A percentile compares a stretch with the other conserved stretches of the same genome.
Conservation (phyloP, 1,139 yeast genomes). For the Nakaseomyces uthaithaninus region DNA sequence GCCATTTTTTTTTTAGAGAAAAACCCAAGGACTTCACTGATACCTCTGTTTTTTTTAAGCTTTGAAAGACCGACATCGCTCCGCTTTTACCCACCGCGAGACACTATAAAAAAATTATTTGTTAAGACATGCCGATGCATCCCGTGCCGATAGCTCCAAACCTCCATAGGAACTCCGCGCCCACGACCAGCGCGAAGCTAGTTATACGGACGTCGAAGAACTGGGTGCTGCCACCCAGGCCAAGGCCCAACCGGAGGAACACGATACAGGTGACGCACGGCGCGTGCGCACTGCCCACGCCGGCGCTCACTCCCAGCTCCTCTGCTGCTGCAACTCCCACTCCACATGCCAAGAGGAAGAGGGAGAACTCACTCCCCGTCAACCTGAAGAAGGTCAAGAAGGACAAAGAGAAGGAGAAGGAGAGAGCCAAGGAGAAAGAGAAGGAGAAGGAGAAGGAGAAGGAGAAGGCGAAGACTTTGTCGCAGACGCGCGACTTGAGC, state of each 20-base stretch:
- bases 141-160: slow-evolving; percentile 10
- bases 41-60: too few species aligned
- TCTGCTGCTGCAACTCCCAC: background rate
- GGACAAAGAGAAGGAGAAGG: slow-evolving; percentile 2
- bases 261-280: slow-evolving; percentile 7
- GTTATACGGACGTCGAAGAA: slow-evolving; percentile 28
- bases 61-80: too few species aligned
- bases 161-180: slow-evolving; percentile 5
- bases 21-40: too few species aligned
- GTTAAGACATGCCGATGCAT: background rate
- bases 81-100: too few species aligned
- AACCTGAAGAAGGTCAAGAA: slow-evolving; percentile 4
- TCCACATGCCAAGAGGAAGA: slow-evolving; percentile 2
- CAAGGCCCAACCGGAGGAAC: slow-evolving; percentile 42
- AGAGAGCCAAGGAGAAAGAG: background rate
- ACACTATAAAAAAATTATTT: background rate
- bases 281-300: background rate
- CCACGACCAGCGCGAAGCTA: slow-evolving; percentile 9
- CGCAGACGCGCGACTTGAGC: background rate
- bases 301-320: background rate
- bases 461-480: too few species aligned
- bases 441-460: background rate
- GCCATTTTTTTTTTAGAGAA: too few species aligned
- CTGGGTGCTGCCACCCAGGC: slow-evolving; percentile 40
- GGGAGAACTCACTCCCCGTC: slow-evolving; percentile 4